Base-by-base conservation (phyloP, 345 rosid genomes). In the Euphorbia pulcherrima region DNA sequence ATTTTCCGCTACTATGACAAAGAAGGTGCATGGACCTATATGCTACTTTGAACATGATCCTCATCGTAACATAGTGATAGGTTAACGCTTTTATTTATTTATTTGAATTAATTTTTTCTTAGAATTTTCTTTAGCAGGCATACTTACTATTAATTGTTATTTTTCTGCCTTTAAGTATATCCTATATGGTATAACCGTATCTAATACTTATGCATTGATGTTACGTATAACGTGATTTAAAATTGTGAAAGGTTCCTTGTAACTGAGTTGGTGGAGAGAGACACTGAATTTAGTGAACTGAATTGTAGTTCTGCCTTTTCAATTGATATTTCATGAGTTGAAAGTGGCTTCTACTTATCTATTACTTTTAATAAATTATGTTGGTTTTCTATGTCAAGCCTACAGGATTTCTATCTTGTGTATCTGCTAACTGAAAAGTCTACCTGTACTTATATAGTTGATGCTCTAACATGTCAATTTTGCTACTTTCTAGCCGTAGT, bases 1-100 rank as follows among this genome's bases (percentile, higher is more conserved):
- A 4, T 95, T 95, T 83, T 95, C 99, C 68, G 99, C 99, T 2
- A 94, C 99, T 26, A 94, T 94, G 97, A 92, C 97, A 28, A 89
- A 92, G 75, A 94, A 89, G 97, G 97, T 88, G 61, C 39, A 58
- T 26, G 16, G 2, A 17, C 50, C 28, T 51, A 23, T 37, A 39
- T 58, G 20, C 21, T 68, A 40, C 65, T n/a, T 12, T 39, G 65
- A 61, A 61, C 28, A 16, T 55, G 28, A 28, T 23, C 33, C 59
- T 33, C 7, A 11, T 14, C 14, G 18, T 27, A 58, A 28, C 21
- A 58, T 58, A 48, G 13, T 37, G 52, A 41, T 9, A 10, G 8
- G 2, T 26, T 54, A 35, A n/a, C 17, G 44, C 11, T 35, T 21
- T 58, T 28, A 30, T 17, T 6, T 37, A 14, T 59, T 28, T 17